Evolutionary conservation across 352 stramenopile genomes (phyloP).

Genomic region (Phytopythium oedochilum): DNA sequence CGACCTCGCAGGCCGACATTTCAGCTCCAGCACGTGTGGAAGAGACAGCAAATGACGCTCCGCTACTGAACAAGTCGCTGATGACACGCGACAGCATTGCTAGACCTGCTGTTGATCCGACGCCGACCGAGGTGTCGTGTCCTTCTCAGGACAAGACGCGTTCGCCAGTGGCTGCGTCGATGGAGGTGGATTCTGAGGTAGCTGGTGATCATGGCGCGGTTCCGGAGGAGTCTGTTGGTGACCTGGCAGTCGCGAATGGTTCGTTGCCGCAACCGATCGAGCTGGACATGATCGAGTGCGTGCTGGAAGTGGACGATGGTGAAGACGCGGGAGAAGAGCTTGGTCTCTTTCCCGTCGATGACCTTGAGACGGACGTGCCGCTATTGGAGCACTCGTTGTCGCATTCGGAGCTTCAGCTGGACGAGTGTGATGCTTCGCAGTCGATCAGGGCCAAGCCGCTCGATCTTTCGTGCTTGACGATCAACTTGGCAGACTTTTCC

Average conservation of each 20-base stretch:
- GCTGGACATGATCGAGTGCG: slow-evolving; percentile 1
- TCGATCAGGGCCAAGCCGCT: background rate
- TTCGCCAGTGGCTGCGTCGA: background rate
- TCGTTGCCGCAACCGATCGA: background rate
- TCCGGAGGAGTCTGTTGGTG: background rate
- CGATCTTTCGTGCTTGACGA: background rate
- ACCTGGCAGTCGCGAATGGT: background rate
- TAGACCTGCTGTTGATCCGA: background rate
- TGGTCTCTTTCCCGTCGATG: background rate
- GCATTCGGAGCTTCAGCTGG: background rate
- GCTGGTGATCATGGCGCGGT: background rate
- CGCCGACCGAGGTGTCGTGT: background rate
- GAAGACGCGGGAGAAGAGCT: background rate
- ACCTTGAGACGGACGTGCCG: background rate
- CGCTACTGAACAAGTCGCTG: background rate
- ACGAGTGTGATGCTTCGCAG: background rate
- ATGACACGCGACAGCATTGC: no score
- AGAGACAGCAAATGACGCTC: background rate
- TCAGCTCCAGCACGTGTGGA: background rate
- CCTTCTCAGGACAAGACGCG: background rate
- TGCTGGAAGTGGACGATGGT: background rate
- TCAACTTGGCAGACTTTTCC: background rate
- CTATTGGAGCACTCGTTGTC: background rate
- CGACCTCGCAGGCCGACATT: background rate
- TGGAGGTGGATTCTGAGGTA: background rate